Percentiles rank a stretch among this genome's conserved stretches.
phyloP scores from a whole-genome alignment of 176 grass and related monocot species.

The Oryza australiensis region DNA sequence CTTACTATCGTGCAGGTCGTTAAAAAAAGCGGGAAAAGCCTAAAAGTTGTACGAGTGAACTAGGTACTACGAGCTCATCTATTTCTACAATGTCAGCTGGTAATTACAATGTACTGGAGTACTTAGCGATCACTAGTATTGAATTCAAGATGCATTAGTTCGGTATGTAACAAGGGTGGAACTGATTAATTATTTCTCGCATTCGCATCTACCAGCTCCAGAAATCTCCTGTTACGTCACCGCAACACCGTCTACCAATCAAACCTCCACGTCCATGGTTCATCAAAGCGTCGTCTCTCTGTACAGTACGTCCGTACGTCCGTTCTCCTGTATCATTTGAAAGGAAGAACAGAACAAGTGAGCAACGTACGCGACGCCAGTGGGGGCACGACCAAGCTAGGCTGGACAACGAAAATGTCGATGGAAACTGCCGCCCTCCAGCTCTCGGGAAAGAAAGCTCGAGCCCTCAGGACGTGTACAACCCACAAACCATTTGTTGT shows the following conservation, averaged over 20 bases:
- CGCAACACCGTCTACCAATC: neutral
- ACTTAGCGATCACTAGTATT: neutral
- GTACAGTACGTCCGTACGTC: neutral
- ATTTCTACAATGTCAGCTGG: neutral
- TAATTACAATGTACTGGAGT: neutral
- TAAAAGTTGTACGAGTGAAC: too few species aligned
- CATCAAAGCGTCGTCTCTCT: neutral
- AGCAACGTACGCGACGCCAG: neutral
- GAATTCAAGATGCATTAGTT: neutral
- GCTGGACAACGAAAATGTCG: conserved; percentile 42
- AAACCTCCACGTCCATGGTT: neutral
- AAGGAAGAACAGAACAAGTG: neutral
- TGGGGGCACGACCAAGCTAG: neutral
- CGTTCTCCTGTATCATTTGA: neutral
- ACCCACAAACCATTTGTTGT: too few species aligned
- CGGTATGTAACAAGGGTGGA: neutral
- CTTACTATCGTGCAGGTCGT: too few species aligned
- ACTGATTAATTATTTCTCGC: neutral
- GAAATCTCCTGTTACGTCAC: neutral
- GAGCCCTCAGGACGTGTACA: too few species aligned
- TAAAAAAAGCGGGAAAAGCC: too few species aligned
- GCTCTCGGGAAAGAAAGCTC: neutral
- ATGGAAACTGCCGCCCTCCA: conserved; percentile 20
- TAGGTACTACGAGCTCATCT: neutral
- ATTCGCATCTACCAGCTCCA: neutral